phyloP scores from a whole-genome alignment of 1,139 yeast species.

The Hanseniaspora uvarum region DNA sequence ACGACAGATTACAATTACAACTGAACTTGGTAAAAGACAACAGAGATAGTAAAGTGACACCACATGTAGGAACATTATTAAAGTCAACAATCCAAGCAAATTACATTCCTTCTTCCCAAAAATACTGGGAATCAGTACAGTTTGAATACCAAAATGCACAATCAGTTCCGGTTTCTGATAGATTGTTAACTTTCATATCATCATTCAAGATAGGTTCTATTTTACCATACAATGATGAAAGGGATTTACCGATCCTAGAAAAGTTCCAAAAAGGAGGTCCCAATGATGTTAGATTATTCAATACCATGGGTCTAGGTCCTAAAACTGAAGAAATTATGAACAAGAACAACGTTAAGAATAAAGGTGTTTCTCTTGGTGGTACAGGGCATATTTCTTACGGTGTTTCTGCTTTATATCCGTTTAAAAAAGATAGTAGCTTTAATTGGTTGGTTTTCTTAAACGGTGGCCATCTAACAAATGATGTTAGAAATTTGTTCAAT shows the following conservation, averaged over 20 bases:
- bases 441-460: slow-evolving; percentile 62
- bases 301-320: slow-evolving; percentile 72
- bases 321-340: slow-evolving; percentile 29
- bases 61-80: slow-evolving; percentile 47
- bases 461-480: slow-evolving; percentile 56
- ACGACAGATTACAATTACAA: slow-evolving; percentile 39
- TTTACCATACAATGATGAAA: slow-evolving; percentile 31
- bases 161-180: slow-evolving; percentile 23
- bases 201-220: slow-evolving; percentile 47
- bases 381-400: slow-evolving; percentile 67
- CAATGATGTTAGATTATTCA: slow-evolving; percentile 30
- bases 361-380: slow-evolving; percentile 60
- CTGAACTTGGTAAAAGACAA: slow-evolving; percentile 48
- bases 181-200: slow-evolving; percentile 35
- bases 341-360: slow-evolving; percentile 25
- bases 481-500: slow-evolving; percentile 24
- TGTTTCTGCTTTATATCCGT: slow-evolving; percentile 58
- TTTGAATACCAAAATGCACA: slow-evolving; percentile 42
- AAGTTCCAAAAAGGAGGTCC: slow-evolving; percentile 49
- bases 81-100: slow-evolving; percentile 26
- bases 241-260: slow-evolving; percentile 33
- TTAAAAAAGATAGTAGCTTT: slow-evolving; percentile 49
- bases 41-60: slow-evolving; percentile 47
- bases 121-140: slow-evolving; percentile 40
- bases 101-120: slow-evolving; percentile 29